Conservation (phyloP, 2,329 filamentous ascomycete species). For the Arthrobotrys iridis region DNA sequence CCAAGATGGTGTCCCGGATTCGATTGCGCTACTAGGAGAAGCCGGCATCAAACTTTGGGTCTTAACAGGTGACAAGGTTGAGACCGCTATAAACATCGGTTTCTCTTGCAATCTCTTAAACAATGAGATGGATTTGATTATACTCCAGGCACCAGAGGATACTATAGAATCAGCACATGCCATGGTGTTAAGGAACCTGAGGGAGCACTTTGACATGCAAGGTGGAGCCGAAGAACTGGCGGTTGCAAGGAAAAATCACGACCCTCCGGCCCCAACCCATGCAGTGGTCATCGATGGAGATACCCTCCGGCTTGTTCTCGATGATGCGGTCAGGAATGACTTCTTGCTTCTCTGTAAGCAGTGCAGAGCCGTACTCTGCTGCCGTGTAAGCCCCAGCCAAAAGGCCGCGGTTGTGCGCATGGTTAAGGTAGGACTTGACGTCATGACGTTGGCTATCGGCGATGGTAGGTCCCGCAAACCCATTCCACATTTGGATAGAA, state of each 20-base stretch:
- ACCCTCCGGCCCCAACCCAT: conserved; percentile 85
- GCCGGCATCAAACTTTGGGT: conserved; percentile 99
- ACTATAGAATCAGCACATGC: conserved; percentile 54
- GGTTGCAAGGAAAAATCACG: conserved; percentile 81
- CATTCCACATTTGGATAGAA: neutral
- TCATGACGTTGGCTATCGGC: conserved; percentile 93
- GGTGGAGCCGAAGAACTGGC: conserved; percentile 87
- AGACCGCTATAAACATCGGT: conserved; percentile 99
- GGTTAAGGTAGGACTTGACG: conserved; percentile 93
- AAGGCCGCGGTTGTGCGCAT: conserved; percentile 97
- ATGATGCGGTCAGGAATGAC: conserved; percentile 84
- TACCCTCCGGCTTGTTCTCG: conserved; percentile 85
- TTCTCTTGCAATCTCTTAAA: conserved; percentile 98
- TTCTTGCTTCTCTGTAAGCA: conserved; percentile 96
- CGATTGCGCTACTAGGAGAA: conserved; percentile 86
- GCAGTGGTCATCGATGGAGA: conserved; percentile 96
- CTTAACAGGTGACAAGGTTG: conserved; percentile 96
- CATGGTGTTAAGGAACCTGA: conserved; percentile 74
- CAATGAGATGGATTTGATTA: conserved; percentile 96
- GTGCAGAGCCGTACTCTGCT: conserved; percentile 95
- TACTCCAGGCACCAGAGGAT: conserved; percentile 85
- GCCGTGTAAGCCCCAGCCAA: conserved; percentile 93
- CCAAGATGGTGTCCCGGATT: conserved; percentile 95
- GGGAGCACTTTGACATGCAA: conserved; percentile 82
- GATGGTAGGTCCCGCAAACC: conserved; percentile 69